phyloP scores from a whole-genome alignment of 805 yeast species.

The Candida maris region DNA sequence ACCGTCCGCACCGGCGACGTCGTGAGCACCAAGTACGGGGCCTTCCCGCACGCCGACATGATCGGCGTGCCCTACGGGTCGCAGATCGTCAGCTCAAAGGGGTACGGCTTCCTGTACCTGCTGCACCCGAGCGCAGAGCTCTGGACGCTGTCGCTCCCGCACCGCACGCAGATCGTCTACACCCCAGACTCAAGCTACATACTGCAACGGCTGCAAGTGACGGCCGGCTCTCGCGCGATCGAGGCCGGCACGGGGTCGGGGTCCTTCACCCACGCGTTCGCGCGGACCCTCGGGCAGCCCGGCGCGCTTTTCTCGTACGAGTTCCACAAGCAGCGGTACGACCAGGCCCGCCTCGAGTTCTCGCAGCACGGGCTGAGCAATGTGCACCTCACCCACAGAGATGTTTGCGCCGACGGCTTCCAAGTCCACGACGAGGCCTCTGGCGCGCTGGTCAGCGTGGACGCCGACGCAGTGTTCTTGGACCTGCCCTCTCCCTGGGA shows the following conservation, averaged over 20 bases:
- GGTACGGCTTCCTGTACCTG: slow-evolving; percentile 81
- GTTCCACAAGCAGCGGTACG: slow-evolving; percentile 80
- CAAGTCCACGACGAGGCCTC: slow-evolving; percentile 42
- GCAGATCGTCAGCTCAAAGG: slow-evolving; percentile 69
- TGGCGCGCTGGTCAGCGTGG: slow-evolving; percentile 62
- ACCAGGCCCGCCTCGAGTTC: slow-evolving; percentile 78
- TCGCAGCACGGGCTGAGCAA: slow-evolving; percentile 59
- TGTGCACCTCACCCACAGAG: slow-evolving; percentile 79
- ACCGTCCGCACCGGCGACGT: slow-evolving; percentile 53
- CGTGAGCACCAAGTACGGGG: slow-evolving; percentile 85
- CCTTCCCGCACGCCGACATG: slow-evolving; percentile 80
- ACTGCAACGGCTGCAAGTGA: slow-evolving; percentile 72
- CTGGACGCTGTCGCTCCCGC: slow-evolving; percentile 96
- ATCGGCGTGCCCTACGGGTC: slow-evolving; percentile 79
- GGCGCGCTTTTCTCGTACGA: slow-evolving; percentile 83
- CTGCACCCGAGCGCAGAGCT: slow-evolving; percentile 91
- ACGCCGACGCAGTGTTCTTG: slow-evolving; percentile 74
- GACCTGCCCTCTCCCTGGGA: slow-evolving; percentile 98
- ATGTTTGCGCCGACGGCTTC: slow-evolving; percentile 89
- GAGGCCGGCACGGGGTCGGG: slow-evolving; percentile 99
- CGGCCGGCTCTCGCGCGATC: slow-evolving; percentile 72
- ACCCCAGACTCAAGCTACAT: slow-evolving; percentile 94
- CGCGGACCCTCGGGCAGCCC: slow-evolving; percentile 61
- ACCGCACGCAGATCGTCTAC: slow-evolving; percentile 95
- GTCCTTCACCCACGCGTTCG: slow-evolving; percentile 88